A percentile compares a stretch with the other conserved stretches of the same genome.
Evolutionary conservation across 495 filamentous ascomycete genomes (phyloP).

Genomic region (Wilcoxina mikolae): DNA sequence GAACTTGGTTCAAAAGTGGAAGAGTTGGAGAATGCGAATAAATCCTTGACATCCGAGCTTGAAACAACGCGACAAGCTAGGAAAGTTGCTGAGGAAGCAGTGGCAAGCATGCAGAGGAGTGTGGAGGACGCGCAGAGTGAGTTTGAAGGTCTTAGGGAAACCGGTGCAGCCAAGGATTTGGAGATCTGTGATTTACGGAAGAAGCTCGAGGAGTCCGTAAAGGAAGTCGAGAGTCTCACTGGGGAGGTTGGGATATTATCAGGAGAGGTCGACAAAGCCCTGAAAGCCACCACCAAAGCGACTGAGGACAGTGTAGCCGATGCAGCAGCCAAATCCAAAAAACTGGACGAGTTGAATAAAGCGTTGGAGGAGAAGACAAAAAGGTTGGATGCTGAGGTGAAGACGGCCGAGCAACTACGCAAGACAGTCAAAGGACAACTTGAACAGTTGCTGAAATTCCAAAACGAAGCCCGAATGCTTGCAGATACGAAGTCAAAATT

Average conservation of each 20-base stretch:
- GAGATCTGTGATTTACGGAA: conserved; percentile 31
- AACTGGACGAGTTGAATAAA: neutral
- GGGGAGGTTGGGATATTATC: neutral
- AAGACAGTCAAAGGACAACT: conserved; percentile 33
- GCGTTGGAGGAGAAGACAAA: neutral
- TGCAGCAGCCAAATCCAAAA: neutral
- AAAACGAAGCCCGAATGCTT: conserved; percentile 4
- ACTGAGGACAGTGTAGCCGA: neutral
- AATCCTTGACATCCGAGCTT: conserved; percentile 45
- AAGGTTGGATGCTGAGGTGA: conserved; percentile 30
- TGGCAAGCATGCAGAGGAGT: conserved; percentile 36
- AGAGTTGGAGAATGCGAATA: conserved; percentile 49
- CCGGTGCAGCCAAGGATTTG: conserved; percentile 19
- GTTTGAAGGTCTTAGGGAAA: conserved; percentile 27
- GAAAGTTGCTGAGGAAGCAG: conserved; percentile 40
- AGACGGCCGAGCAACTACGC: conserved; percentile 39
- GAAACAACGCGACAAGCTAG: conserved; percentile 37
- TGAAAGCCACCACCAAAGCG: neutral
- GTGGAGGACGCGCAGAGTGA: conserved; percentile 32
- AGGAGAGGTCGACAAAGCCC: neutral
- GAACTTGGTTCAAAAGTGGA: conserved; percentile 48
- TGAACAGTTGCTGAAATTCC: neutral
- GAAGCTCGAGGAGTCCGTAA: neutral
- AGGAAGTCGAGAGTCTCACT: neutral
- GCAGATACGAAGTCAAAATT: conserved; percentile 1